Percentiles rank a stretch among this genome's conserved stretches.
These are phyloP conservation scores for Herpetomonas muscarum DNA, from an alignment of 208 protist species.

Conservation along the genomic window DNA sequence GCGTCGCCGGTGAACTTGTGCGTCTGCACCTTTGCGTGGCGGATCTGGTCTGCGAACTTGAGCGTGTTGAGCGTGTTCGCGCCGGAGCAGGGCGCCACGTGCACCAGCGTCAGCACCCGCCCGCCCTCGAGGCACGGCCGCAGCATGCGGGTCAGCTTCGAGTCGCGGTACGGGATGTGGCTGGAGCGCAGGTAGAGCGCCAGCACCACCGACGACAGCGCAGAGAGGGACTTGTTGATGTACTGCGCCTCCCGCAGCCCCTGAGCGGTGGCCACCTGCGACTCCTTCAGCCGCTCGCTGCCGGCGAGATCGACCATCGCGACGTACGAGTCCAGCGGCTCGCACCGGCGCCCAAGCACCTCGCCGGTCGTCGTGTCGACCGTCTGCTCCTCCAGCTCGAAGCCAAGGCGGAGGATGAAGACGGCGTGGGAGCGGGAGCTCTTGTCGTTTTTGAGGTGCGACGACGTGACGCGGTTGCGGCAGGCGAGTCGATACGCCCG, in stretches of 20 bases:
- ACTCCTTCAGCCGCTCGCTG: conserved; percentile 93
- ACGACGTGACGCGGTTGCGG: conserved; percentile 73
- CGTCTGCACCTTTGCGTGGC: conserved; percentile 64
- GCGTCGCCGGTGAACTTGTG: conserved; percentile 46
- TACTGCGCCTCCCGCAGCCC: conserved; percentile 85
- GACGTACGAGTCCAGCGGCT: conserved; percentile 66
- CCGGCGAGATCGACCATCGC: conserved; percentile 97
- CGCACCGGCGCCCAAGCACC: conserved; percentile 4
- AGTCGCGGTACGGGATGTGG: conserved; percentile 91
- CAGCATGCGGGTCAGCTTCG: conserved; percentile 88
- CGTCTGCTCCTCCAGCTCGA: conserved; percentile 33
- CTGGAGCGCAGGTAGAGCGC: conserved; percentile 60
- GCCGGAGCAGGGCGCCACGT: conserved; percentile 72
- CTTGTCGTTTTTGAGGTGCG: conserved; percentile 63
- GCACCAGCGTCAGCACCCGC: conserved; percentile 73
- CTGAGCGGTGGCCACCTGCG: conserved; percentile 65
- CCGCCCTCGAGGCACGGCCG: conserved; percentile 80
- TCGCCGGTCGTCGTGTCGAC: background rate
- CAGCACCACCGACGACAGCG: conserved; percentile 80
- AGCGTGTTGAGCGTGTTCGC: conserved; percentile 63
- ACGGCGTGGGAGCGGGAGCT: conserved; percentile 87
- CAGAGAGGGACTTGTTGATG: conserved; percentile 91
- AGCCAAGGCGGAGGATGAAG: conserved; percentile 81
- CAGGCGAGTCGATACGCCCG: conserved; percentile 57
- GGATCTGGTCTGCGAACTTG: conserved; percentile 84